These are phyloP conservation scores for Rhodomyrtus psidioides DNA, from an alignment of 441 rosid species.

Conservation along the genomic window DNA sequence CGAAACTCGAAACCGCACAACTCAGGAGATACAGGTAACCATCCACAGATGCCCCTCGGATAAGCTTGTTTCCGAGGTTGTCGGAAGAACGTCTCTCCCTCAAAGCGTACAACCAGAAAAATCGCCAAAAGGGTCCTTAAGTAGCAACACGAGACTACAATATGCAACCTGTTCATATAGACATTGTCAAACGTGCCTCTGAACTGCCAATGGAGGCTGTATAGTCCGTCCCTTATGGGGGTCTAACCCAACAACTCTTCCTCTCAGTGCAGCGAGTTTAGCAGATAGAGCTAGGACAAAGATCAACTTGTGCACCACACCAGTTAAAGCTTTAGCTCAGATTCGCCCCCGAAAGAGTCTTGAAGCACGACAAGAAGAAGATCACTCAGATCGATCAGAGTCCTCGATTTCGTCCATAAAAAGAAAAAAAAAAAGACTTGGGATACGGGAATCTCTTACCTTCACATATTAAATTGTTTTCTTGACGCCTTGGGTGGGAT, in stretches of 20 bases:
- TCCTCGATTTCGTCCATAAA: fast-evolving
- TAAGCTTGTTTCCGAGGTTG: no score
- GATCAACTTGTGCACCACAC: background rate
- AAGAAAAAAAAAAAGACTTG: background rate
- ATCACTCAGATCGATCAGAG: background rate
- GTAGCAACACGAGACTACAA: no score
- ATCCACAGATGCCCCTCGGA: no score
- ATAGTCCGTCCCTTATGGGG: background rate
- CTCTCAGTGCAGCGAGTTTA: background rate
- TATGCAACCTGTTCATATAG: no score
- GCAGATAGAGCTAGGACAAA: background rate
- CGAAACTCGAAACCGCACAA: no score
- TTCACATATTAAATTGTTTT: background rate
- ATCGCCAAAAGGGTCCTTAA: no score
- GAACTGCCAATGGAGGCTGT: no score
- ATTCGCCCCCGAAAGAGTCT: background rate
- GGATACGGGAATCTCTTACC: background rate
- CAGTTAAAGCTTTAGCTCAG: background rate
- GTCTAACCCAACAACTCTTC: background rate
- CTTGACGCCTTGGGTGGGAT: background rate
- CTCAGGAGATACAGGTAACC: no score
- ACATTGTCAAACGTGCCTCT: no score
- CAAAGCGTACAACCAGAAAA: no score
- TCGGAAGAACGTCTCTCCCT: no score
- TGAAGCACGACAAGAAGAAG: background rate